Conservation (phyloP, 768 basidiomycete species). For the Auricularia sp. region DNA sequence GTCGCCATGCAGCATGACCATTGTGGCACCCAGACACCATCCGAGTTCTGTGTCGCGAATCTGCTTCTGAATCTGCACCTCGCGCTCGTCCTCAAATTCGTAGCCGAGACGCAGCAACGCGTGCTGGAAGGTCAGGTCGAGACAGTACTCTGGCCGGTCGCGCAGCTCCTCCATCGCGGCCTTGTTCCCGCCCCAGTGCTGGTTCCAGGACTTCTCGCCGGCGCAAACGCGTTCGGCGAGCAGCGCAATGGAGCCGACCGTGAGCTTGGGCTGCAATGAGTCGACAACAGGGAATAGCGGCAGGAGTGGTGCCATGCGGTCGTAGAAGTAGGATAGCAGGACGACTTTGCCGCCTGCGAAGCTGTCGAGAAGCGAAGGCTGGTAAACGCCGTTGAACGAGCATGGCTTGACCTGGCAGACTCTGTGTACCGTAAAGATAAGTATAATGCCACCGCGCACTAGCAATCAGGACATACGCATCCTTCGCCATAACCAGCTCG, state of each 20-base stretch:
- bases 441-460: neutral
- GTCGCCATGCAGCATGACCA: constrained; percentile 53
- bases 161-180: constrained; percentile 58
- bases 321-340: constrained; percentile 97
- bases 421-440: constrained; percentile 24
- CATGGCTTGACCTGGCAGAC: constrained; percentile 89
- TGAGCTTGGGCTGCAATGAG: constrained; percentile 24
- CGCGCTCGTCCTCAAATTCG: constrained; percentile 64
- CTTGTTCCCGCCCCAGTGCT: constrained; percentile 35
- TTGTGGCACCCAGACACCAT: constrained; percentile 83
- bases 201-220: constrained; percentile 52
- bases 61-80: constrained; percentile 76
- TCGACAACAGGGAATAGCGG: constrained; percentile 13
- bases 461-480: constrained; percentile 53
- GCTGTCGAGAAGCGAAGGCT: constrained; percentile 81
- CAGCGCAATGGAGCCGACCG: constrained; percentile 47
- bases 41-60: constrained; percentile 85
- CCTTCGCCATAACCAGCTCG: constrained; percentile 88
- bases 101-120: constrained; percentile 80
- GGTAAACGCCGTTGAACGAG: constrained; percentile 95
- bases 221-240: constrained; percentile 67
- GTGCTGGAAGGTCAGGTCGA: constrained; percentile 95
- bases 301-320: constrained; percentile 77
- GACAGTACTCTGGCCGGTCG: constrained; percentile 86
- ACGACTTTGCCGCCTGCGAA: constrained; percentile 81